Base-by-base conservation (phyloP, 768 basidiomycete genomes). In the Amanita pseudoporphyria region DNA sequence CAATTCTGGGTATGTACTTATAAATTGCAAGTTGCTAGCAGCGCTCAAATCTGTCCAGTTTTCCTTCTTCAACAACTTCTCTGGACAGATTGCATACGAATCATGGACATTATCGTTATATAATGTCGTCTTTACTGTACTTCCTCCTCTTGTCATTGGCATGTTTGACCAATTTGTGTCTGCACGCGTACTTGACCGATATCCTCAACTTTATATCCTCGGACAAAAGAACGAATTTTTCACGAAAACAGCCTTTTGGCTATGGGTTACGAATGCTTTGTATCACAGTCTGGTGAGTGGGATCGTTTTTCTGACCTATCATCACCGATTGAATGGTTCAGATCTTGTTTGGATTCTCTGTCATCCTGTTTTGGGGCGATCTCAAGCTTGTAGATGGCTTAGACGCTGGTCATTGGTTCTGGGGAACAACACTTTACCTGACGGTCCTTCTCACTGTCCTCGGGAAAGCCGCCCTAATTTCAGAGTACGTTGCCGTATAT, bases 41-140 rank as follows among this genome's bases (percentile, higher is more conserved):
- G 16, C 13, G 47, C 43, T 31, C 6, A 36, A 36, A 28, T 50
- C 18, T 48, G 12, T 19, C 9, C 14, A 97, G 95, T 99, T 81
- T 66, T 96, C 96, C 9, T 95, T 97, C 74, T 90, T 94, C 78
- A 99, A 98, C 74, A 96, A 95, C 60, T 98, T 96, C 71, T 99
- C 96, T 0, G 96, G 96, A 16, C 96, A 98, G 64, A 94, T 98
- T 54, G 88, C 92, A 45, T 94, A 93, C 62, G 96, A 99, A 68
- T 96, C 94, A 18, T 99, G 96, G 96, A 95, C 96, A 6, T 77
- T 98, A 60, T 93, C 96, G 0, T 76, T 94, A 60, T 98, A 96
- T 72, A 96, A 96, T 62, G 91, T 98, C 58, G 65, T 96, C 43
- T 98, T 98, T 72, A 95, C 95, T 35, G 79, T 99, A 31, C 75